Percentiles rank a stretch among this genome's conserved stretches.
phyloP scores from a whole-genome alignment of 192 early-diverging fungal genomes.

The Coemansia sp. region DNA sequence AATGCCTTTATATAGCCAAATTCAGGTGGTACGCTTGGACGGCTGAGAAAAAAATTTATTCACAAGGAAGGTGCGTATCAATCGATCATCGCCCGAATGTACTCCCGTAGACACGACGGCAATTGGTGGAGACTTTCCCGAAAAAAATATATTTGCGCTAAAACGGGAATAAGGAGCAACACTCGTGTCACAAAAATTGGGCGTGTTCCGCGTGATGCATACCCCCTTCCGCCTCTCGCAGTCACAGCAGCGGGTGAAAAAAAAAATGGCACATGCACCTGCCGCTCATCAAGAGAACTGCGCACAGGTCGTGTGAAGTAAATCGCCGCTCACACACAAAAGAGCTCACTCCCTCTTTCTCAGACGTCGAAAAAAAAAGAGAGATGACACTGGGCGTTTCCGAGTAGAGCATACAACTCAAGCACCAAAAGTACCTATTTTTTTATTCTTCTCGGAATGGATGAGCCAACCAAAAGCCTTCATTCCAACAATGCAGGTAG shows the following conservation, averaged over 20 bases:
- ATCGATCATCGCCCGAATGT: conserved; percentile 6
- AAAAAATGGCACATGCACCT: conserved; percentile 1
- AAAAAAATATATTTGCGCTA: neutral
- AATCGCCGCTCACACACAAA: neutral
- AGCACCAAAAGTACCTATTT: too few relatives aligned
- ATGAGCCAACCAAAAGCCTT: neutral
- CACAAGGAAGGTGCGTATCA: neutral
- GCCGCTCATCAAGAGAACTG: neutral
- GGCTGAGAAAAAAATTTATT: conserved; percentile 3
- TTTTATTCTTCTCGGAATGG: neutral
- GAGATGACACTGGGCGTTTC: too few relatives aligned
- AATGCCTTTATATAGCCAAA: conserved; percentile 7
- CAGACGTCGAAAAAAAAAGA: too few relatives aligned
- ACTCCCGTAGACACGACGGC: neutral
- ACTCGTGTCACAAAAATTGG: neutral
- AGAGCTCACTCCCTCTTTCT: too few relatives aligned
- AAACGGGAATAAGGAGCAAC: conserved; percentile 4
- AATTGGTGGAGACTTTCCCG: conserved; percentile 3
- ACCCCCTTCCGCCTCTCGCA: conserved; percentile 11
- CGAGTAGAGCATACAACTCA: too few relatives aligned
- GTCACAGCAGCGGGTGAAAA: conserved; percentile 1
- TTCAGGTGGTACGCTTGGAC: neutral
- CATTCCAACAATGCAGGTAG: neutral
- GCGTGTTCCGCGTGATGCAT: conserved; percentile 7
- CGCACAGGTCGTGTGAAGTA: neutral